Evolutionary conservation across 192 early-diverging fungal genomes (phyloP), one percentile per base, ranked within the genome.

Genomic region (Rhizophagus prolifer): DNA sequence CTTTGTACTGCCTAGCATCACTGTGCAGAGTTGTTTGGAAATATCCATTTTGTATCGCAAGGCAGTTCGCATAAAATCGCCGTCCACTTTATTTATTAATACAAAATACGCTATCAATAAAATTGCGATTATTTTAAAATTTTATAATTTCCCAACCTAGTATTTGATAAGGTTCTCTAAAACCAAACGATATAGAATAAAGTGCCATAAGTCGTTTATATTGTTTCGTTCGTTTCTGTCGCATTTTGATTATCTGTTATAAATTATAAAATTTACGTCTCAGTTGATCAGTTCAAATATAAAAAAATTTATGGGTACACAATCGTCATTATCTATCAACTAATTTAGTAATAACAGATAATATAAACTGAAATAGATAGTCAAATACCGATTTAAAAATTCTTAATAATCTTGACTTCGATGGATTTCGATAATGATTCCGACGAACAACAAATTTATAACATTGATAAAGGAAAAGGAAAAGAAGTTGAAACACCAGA

Each of bases 121-220:
- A 80, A 92, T 92, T 9, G 91, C 90, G 72, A 95, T 88, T 72
- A 72, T 19, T 50, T 26, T 58, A 69, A 70, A 75, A 16, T 21
- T 61, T 50, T 75, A 61, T 14, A 50, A 31, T 54, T 31, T 28
- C 10, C 82, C 68, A 87, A 94, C 92, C 79, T 67, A 94, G 44
- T 14, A 97, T 81, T 80, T 97, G 97, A 85, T 93, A 98, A n/a
- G 97, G 97, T 72, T 92, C 91, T 71, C 93, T 85, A 82, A 98
- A 97, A 1, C 92, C 92, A 86, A 94, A 97, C 8, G 87, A 87
- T 75, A 88, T 82, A 59, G 83, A 81, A 85, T 97, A 98, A 47
- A 94, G 83, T 75, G 86, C 83, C 92, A 98, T 96, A 64, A 85
- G 87, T 73, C 90, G 87, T 82, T 91, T 94, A 79, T 94, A 92